These are phyloP conservation scores for Alternaria metachromatica DNA, from an alignment of 2,329 filamentous ascomycete species.

Conservation along the genomic window DNA sequence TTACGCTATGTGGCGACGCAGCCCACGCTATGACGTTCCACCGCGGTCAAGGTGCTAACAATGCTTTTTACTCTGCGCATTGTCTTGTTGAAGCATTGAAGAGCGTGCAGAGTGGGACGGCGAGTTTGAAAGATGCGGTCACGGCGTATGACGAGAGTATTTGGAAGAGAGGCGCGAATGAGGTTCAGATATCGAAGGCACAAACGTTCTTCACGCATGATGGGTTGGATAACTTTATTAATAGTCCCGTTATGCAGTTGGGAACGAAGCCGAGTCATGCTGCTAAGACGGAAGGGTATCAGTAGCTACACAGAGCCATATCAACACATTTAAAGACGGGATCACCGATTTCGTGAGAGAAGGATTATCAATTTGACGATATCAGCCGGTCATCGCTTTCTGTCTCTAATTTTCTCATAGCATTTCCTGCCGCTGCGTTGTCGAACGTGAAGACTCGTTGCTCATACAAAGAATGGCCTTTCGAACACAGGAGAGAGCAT, in stretches of 20 bases:
- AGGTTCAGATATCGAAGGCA: constrained; percentile 42
- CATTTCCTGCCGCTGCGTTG: no score
- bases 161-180: constrained; percentile 35
- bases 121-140: constrained; percentile 24
- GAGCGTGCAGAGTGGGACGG: constrained; percentile 13
- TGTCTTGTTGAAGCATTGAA: constrained; percentile 36
- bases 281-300: constrained; percentile 37
- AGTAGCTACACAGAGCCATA: constrained; percentile 11
- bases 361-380: no score
- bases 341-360: no score
- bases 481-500: no score
- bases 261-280: constrained; percentile 39
- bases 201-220: constrained; percentile 45
- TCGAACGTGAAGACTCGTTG: no score
- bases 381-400: no score
- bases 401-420: no score
- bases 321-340: no score
- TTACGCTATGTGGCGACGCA: constrained; percentile 48
- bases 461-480: no score
- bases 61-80: constrained; percentile 44
- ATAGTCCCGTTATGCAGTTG: constrained; percentile 39
- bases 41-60: constrained; percentile 49
- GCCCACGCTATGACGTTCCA: constrained; percentile 53
- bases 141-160: constrained; percentile 37
- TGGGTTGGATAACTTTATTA: constrained; percentile 36